A percentile compares a stretch with the other conserved stretches of the same genome.
Evolutionary conservation across 2,329 filamentous ascomycete species (phyloP).

Genomic region (Lachnellula hyalina): DNA sequence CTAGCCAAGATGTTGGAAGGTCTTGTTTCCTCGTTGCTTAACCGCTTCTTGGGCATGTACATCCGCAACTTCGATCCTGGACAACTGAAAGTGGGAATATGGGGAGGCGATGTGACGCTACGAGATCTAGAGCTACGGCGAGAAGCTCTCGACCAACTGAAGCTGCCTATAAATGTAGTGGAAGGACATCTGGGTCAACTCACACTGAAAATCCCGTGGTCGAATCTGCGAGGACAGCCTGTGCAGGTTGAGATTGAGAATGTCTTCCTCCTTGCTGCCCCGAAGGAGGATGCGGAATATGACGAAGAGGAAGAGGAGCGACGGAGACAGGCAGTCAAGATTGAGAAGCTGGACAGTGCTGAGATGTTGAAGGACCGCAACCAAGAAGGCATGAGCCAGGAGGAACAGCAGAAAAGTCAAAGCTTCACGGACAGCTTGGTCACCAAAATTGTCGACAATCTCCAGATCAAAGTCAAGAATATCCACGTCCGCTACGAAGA

Average conservation of each 20-base stretch:
- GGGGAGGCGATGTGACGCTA: conserved; percentile 96
- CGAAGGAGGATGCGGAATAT: conserved; percentile 91
- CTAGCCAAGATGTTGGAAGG: conserved; percentile 83
- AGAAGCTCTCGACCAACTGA: conserved; percentile 95
- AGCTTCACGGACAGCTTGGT: conserved; percentile 94
- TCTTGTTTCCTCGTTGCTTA: conserved; percentile 92
- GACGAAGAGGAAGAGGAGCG: conserved; percentile 88
- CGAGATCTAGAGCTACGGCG: conserved; percentile 85
- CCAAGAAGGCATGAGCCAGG: conserved; percentile 85
- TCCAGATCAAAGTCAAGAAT: conserved; percentile 96
- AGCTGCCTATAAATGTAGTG: conserved; percentile 91
- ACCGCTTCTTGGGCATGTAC: conserved; percentile 99
- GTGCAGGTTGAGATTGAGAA: conserved; percentile 95
- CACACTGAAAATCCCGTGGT: conserved; percentile 93
- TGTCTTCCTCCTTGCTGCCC: conserved; percentile 91
- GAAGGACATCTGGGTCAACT: conserved; percentile 91
- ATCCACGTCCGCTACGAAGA: conserved; percentile 98
- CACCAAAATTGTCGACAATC: conserved; percentile 96
- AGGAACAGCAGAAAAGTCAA: conserved; percentile 96
- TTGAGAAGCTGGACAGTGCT: conserved; percentile 96
- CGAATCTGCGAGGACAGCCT: conserved; percentile 88
- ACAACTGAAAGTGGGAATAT: conserved; percentile 97
- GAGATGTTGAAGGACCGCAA: conserved; percentile 90
- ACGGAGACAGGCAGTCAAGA: conserved; percentile 85
- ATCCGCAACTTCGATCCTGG: conserved; percentile 99